phyloP scores from a whole-genome alignment of 345 rosid species.

The Ceriops decandra region DNA sequence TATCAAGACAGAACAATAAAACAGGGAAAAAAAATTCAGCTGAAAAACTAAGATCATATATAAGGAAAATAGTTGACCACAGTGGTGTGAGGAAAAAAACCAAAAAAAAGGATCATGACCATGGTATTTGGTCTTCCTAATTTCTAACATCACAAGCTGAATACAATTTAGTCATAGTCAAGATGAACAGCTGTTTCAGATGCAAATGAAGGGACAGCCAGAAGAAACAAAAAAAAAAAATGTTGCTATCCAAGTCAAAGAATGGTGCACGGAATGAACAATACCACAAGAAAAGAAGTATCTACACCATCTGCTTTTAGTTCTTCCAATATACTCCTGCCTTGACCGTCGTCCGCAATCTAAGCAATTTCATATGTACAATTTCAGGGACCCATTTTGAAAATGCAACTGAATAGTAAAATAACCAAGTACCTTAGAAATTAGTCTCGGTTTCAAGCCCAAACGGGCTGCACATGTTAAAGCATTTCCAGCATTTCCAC shows the following conservation, averaged over 20 bases:
- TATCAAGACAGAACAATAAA: too few species aligned
- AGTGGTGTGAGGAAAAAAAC: too few species aligned
- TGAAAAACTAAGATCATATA: too few species aligned
- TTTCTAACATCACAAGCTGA: neutral
- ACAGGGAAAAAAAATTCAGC: too few species aligned
- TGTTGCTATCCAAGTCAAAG: neutral
- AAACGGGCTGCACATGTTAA: slow-evolving; percentile 42
- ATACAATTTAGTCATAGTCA: neutral
- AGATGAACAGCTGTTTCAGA: neutral
- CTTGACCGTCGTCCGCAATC: slow-evolving; percentile 39
- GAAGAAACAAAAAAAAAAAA: neutral
- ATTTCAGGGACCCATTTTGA: too few species aligned
- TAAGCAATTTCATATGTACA: slow-evolving; percentile 6
- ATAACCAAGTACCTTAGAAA: slow-evolving; percentile 29
- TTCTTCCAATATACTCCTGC: slow-evolving; percentile 31
- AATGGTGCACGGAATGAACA: neutral
- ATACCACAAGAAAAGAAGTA: slow-evolving; percentile 38
- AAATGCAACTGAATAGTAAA: neutral
- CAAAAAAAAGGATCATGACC: too few species aligned
- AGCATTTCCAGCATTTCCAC: slow-evolving; percentile 47
- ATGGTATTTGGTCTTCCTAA: too few species aligned
- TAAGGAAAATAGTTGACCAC: too few species aligned
- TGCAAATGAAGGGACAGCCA: neutral
- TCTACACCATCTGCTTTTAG: slow-evolving; percentile 37
- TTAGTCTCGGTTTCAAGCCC: slow-evolving; percentile 38